Percentiles rank a stretch among this genome's conserved stretches.
Evolutionary conservation across 1,284 basidiomycete species (phyloP).

Genomic region (Thelephora terrestris): DNA sequence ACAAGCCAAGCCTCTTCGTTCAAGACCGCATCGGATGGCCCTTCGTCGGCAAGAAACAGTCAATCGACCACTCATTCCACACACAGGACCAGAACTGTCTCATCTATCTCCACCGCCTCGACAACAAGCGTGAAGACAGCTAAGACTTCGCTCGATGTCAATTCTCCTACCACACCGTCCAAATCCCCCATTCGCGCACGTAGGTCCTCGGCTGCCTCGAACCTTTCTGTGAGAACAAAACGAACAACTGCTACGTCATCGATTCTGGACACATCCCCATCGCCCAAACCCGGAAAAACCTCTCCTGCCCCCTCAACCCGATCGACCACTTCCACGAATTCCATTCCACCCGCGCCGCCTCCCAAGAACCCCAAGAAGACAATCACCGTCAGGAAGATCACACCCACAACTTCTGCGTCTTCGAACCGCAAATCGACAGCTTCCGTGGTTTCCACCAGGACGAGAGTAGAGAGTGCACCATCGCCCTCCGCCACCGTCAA

Average conservation of each 20-base stretch:
- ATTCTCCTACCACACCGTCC: conserved; percentile 5
- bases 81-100: conserved; percentile 30
- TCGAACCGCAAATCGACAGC: not conserved
- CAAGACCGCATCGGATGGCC: conserved; percentile 41
- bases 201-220: conserved; percentile 15
- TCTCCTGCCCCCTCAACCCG: conserved; percentile 23
- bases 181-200: not conserved
- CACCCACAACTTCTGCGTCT: not conserved
- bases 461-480: not conserved
- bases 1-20: conserved; percentile 44
- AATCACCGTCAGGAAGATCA: not conserved
- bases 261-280: conserved; percentile 15
- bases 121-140: conserved; percentile 28
- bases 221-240: conserved; percentile 16
- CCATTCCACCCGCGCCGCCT: conserved; percentile 13
- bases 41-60: conserved; percentile 12
- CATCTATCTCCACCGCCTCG: conserved; percentile 31
- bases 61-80: conserved; percentile 22
- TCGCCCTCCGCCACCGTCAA: not conserved
- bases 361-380: not conserved
- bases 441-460: conserved; percentile 1
- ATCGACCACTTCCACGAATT: conserved; percentile 23
- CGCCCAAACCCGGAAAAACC: conserved; percentile 13
- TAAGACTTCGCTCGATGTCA: conserved; percentile 13
- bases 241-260: conserved; percentile 10